These are phyloP conservation scores for Nephelium lappaceum DNA, from an alignment of 345 rosid genomes.

Conservation along the genomic window DNA sequence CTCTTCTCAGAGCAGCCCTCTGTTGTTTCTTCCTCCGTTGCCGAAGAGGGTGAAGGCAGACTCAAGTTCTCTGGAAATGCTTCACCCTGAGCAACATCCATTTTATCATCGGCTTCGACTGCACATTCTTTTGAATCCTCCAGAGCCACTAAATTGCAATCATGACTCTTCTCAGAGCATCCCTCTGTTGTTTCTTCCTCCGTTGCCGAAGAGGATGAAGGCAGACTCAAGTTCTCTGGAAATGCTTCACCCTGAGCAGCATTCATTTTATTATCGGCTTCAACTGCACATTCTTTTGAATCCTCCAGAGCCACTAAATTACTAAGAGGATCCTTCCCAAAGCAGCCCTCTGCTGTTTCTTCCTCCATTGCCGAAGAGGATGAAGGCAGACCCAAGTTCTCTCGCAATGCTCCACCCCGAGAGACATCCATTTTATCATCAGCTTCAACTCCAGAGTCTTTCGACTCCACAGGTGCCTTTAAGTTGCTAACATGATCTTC, in stretches of 20 bases:
- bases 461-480: background rate
- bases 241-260: constrained; percentile 20
- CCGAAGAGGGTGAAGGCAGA: constrained; percentile 14
- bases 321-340: constrained; percentile 5
- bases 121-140: background rate
- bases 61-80: constrained; percentile 19
- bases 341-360: constrained; percentile 18
- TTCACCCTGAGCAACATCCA: background rate
- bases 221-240: constrained; percentile 16
- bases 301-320: background rate
- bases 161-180: background rate
- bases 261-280: background rate
- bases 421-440: constrained; percentile 2
- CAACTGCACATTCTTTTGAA: constrained; percentile 16
- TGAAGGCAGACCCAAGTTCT: background rate
- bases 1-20: constrained; percentile 7
- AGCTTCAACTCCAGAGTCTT: constrained; percentile 4
- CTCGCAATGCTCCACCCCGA: constrained; percentile 2
- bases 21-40: constrained; percentile 12
- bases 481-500: constrained; percentile 13
- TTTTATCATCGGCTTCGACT: constrained; percentile 9
- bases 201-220: constrained; percentile 17
- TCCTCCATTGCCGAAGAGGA: constrained; percentile 11
- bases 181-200: constrained; percentile 16
- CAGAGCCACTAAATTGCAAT: no score